These are phyloP conservation scores for Ogataea glucozyma DNA, from an alignment of 805 yeast species.

Conservation along the genomic window DNA sequence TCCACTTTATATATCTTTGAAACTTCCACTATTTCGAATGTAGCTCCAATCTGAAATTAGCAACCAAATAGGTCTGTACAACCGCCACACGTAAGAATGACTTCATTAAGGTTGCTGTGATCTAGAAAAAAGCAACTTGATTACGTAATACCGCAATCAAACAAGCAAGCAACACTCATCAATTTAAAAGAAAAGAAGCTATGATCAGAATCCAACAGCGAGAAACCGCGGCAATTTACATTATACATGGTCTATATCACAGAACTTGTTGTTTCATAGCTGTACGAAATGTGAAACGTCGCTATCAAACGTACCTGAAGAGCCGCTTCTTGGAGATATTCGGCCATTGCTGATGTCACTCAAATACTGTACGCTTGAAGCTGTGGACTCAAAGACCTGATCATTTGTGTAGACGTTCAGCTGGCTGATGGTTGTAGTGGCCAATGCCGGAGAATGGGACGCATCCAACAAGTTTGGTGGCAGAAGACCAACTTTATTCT, in stretches of 20 bases:
- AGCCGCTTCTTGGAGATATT: conserved; percentile 13
- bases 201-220: too few relatives aligned
- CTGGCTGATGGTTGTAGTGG: conserved; percentile 20
- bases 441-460: conserved; percentile 19
- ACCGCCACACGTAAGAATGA: neutral
- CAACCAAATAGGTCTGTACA: neutral
- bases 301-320: conserved; percentile 7
- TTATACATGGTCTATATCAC: conserved; percentile 4
- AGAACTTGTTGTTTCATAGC: conserved; percentile 4
- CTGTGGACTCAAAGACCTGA: conserved; percentile 13
- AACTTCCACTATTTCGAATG: neutral
- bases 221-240: neutral
- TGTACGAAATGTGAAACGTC: conserved; percentile 7
- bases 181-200: neutral
- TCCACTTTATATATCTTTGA: conserved; percentile 1
- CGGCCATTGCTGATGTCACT: conserved; percentile 25
- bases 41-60: conserved; percentile 1
- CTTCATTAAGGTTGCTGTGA: neutral
- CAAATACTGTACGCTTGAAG: conserved; percentile 24
- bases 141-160: neutral
- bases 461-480: conserved; percentile 19
- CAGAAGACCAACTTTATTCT: conserved; percentile 17
- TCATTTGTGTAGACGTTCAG: conserved; percentile 23
- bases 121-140: too few relatives aligned
- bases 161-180: neutral